phyloP scores from a whole-genome alignment of 371 early-diverging fungal species.

The Mucor lusitanicus region DNA sequence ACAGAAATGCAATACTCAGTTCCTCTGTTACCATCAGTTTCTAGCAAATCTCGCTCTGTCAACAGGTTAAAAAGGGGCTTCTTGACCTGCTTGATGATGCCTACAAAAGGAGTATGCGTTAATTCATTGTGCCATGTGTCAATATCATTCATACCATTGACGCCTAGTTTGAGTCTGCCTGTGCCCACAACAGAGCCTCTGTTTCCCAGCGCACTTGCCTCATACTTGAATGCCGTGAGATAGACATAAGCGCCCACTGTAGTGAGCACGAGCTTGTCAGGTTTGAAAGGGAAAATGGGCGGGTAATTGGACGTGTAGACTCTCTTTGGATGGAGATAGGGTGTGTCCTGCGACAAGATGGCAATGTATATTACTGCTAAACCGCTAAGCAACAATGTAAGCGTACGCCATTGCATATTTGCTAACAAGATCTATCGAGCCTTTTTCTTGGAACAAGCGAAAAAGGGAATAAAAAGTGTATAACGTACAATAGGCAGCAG shows the following conservation, averaged over 20 bases:
- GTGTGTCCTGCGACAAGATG: constrained; percentile 39
- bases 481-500: background rate
- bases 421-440: background rate
- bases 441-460: background rate
- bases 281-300: constrained; percentile 13
- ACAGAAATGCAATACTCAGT: background rate
- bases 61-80: constrained; percentile 14
- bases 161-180: constrained; percentile 25
- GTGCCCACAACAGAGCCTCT: constrained; percentile 20
- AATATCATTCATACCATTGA: constrained; percentile 17
- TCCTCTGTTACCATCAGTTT: constrained; percentile 8
- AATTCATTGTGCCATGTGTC: background rate
- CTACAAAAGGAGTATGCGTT: background rate
- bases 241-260: constrained; percentile 32
- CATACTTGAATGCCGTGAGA: constrained; percentile 33
- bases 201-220: constrained; percentile 2
- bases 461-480: background rate
- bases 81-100: constrained; percentile 19
- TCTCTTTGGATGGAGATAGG: constrained; percentile 41
- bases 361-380: constrained; percentile 36
- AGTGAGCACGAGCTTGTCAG: constrained; percentile 30
- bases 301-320: constrained; percentile 19
- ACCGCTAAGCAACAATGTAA: constrained; percentile 37
- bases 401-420: constrained; percentile 50
- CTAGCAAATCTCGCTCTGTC: constrained; percentile 13